Percentiles rank a stretch among this genome's conserved stretches.
Conservation (phyloP, 768 basidiomycete species). For the Russula sp. region DNA sequence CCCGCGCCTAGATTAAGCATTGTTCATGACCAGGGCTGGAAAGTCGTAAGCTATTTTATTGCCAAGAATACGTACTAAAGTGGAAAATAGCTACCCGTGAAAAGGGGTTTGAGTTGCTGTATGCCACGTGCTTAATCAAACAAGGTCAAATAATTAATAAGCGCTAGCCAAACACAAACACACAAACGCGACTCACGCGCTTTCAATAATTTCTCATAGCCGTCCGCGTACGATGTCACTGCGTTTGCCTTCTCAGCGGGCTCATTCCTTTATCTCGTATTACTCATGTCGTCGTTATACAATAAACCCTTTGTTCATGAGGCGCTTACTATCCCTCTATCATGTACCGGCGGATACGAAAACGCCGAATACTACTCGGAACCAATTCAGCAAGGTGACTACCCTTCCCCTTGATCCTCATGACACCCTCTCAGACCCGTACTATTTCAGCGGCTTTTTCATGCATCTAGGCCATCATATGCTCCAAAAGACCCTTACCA, state of each 20-base stretch:
- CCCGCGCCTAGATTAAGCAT: background rate
- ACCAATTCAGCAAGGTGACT: slow-evolving; percentile 20
- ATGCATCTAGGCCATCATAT: slow-evolving; percentile 51
- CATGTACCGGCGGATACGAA: slow-evolving; percentile 1
- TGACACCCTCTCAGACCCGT: slow-evolving; percentile 8
- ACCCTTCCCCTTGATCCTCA: slow-evolving; percentile 1
- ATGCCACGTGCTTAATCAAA: slow-evolving; percentile 7
- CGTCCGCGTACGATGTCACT: slow-evolving; percentile 38
- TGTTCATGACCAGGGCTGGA: background rate
- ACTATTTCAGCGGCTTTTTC: slow-evolving; percentile 59
- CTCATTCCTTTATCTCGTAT: slow-evolving; percentile 35
- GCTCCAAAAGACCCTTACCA: slow-evolving; percentile 82
- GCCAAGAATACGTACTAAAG: background rate
- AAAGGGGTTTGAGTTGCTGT: background rate
- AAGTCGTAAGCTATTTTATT: background rate
- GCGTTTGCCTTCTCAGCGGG: slow-evolving; percentile 35
- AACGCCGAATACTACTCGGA: slow-evolving; percentile 1
- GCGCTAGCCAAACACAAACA: background rate
- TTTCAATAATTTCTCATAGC: slow-evolving; percentile 1
- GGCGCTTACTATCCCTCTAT: slow-evolving; percentile 6
- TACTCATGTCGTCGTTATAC: slow-evolving; percentile 46
- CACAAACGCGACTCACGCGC: slow-evolving; percentile 4
- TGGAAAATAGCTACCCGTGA: background rate
- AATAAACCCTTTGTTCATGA: slow-evolving; percentile 9
- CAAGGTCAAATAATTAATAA: background rate